phyloP scores from a whole-genome alignment of 108 stramenopile species.

The Nitzschia sp. region DNA sequence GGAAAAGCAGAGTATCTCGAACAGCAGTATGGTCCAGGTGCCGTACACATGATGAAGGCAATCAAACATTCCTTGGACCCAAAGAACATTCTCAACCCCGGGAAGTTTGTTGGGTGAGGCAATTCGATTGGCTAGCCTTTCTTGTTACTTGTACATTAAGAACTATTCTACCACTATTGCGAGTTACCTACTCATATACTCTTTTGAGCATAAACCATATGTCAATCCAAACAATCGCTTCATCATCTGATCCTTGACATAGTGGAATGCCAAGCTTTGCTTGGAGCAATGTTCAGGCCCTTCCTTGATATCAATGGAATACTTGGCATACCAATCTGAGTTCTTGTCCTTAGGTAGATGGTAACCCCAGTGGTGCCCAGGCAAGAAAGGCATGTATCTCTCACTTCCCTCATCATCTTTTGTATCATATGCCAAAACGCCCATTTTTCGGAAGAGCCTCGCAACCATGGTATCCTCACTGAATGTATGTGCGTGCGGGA shows the following conservation, averaged over 20 bases:
- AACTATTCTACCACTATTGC: too few species aligned
- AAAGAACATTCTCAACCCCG: constrained; percentile 89
- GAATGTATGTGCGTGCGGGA: constrained; percentile 79
- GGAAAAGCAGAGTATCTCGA: constrained; percentile 87
- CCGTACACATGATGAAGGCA: constrained; percentile 77
- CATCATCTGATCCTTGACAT: constrained; percentile 79
- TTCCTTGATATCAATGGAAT: constrained; percentile 84
- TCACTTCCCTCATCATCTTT: constrained; percentile 88
- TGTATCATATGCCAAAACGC: constrained; percentile 84
- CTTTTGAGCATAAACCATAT: constrained; percentile 59
- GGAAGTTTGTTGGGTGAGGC: constrained; percentile 63
- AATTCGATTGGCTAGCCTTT: too few species aligned
- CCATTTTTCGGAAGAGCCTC: constrained; percentile 60
- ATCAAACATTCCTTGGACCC: constrained; percentile 92
- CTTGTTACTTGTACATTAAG: too few species aligned
- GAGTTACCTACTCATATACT: constrained; percentile 10
- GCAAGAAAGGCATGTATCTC: constrained; percentile 93
- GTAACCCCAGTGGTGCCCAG: constrained; percentile 84
- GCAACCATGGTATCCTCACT: constrained; percentile 90
- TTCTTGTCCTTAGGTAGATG: constrained; percentile 33
- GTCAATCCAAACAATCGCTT: constrained; percentile 74
- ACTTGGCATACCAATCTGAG: constrained; percentile 87
- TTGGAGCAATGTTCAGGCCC: constrained; percentile 88
- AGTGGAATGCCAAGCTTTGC: constrained; percentile 90
- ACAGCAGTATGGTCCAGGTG: constrained; percentile 79